Evolutionary conservation across 345 rosid species (phyloP).

Genomic region (Salix purpurea): DNA sequence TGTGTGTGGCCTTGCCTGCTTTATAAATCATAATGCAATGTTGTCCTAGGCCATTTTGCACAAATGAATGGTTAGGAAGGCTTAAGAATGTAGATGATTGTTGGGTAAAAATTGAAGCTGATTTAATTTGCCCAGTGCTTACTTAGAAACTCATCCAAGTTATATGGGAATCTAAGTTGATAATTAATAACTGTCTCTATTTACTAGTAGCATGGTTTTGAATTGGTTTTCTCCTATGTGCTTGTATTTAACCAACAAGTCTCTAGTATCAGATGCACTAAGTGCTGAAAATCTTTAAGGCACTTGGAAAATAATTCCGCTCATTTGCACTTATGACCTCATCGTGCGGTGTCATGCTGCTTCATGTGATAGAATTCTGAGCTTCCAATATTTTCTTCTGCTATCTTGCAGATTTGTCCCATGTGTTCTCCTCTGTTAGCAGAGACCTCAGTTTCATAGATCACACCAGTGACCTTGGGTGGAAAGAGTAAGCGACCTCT

Average conservation of each 20-base stretch:
- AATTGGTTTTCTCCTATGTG: neutral
- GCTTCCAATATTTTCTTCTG: conserved; percentile 16
- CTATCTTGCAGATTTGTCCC: conserved; percentile 64
- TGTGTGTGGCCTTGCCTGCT: neutral
- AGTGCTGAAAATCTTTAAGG: neutral
- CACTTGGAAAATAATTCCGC: neutral
- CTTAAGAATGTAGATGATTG: neutral
- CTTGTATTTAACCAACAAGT: neutral
- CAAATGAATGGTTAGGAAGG: neutral
- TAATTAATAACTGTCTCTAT: neutral
- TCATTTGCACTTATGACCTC: neutral
- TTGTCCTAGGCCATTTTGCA: neutral
- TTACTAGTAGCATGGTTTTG: neutral
- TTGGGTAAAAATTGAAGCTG: neutral
- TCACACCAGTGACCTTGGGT: conserved; percentile 92
- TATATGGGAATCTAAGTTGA: too few relatives aligned
- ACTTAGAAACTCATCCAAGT: neutral
- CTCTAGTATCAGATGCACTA: neutral
- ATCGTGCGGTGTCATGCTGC: neutral
- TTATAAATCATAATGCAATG: neutral
- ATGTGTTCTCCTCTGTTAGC: conserved; percentile 68
- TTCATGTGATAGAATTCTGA: neutral
- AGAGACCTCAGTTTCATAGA: conserved; percentile 89
- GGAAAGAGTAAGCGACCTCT: conserved; percentile 87
- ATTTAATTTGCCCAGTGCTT: neutral